Evolutionary conservation across 148 eudicot species (phyloP).

Genomic region (Fallopia convolvulus): DNA sequence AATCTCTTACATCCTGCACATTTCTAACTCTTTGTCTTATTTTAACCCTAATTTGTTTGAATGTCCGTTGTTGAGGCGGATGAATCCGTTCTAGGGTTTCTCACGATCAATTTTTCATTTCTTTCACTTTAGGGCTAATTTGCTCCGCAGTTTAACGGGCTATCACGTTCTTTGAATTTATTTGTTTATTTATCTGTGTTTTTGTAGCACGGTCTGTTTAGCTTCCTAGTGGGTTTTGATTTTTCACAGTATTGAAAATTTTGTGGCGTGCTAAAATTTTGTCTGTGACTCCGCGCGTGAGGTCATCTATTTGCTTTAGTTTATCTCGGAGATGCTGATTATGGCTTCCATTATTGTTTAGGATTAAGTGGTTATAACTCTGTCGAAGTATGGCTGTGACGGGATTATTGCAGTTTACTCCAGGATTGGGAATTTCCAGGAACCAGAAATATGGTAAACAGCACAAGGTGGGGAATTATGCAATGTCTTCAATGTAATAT

Average conservation of each 20-base stretch:
- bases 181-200: neutral
- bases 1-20: neutral
- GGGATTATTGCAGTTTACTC: constrained; percentile 8
- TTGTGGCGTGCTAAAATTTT: neutral
- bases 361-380: neutral
- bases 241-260: neutral
- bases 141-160: neutral
- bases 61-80: neutral
- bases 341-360: neutral
- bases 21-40: neutral
- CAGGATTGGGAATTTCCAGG: constrained; percentile 3
- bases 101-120: neutral
- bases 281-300: neutral
- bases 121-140: neutral
- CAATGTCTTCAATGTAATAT: neutral
- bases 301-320: neutral
- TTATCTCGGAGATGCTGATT: neutral
- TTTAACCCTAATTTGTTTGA: neutral
- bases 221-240: neutral
- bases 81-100: neutral
- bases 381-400: constrained; percentile 9
- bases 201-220: neutral
- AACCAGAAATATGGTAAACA: neutral
- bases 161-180: neutral
- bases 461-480: constrained; percentile 1